Evolutionary conservation across 257 asterid genomes (phyloP).

Genomic region (Penstemon barbatus): DNA sequence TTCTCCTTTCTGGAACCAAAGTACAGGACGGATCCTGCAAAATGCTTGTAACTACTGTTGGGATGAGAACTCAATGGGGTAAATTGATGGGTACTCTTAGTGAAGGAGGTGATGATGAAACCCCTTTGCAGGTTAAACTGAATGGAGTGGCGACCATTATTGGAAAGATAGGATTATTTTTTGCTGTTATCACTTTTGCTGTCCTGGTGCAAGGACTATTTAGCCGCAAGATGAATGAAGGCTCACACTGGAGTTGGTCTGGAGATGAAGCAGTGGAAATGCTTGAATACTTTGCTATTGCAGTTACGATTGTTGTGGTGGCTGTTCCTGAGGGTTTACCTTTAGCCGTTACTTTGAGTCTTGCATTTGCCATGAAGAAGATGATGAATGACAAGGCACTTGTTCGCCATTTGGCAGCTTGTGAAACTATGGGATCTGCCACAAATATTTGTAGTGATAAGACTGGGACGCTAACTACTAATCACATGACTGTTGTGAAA

Average conservation of each 20-base stretch:
- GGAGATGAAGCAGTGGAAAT: conserved; percentile 76
- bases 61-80: conserved; percentile 98
- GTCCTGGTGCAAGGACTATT: conserved; percentile 76
- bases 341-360: conserved; percentile 88
- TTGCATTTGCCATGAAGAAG: conserved; percentile 94
- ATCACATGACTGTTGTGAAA: conserved; percentile 85
- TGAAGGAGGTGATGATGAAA: conserved; percentile 95
- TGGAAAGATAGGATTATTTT: conserved; percentile 84
- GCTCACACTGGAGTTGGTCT: conserved; percentile 65
- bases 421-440: conserved; percentile 97
- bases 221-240: conserved; percentile 53
- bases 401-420: conserved; percentile 89
- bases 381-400: conserved; percentile 97
- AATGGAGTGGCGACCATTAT: conserved; percentile 91
- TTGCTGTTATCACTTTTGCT: conserved; percentile 80
- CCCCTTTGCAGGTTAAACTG: conserved; percentile 85
- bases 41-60: conserved; percentile 87
- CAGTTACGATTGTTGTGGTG: conserved; percentile 93
- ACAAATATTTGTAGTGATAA: conserved; percentile 94
- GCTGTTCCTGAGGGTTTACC: conserved; percentile 98
- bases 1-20: conserved; percentile 86
- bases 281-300: conserved; percentile 89
- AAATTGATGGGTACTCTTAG: conserved; percentile 85
- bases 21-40: conserved; percentile 91
- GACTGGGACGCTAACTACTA: conserved; percentile 88